phyloP scores from a whole-genome alignment of 2,329 filamentous ascomycete genomes.

The Nemania serpens region DNA sequence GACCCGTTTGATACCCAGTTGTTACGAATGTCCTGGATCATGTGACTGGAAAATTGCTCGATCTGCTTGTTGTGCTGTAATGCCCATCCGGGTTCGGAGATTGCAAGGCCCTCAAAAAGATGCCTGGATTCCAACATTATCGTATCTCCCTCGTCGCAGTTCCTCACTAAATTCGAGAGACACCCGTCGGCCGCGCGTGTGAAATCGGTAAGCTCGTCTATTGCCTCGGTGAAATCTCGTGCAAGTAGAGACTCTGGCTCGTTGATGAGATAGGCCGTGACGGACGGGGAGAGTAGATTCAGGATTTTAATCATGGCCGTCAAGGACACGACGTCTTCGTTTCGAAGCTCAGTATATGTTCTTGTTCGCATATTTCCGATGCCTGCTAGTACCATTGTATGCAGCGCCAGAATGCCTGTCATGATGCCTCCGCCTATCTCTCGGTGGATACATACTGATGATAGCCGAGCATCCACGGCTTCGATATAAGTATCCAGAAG shows the following conservation, averaged over 20 bases:
- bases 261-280: constrained; percentile 37
- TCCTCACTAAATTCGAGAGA: constrained; percentile 27
- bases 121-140: constrained; percentile 25
- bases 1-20: constrained; percentile 48
- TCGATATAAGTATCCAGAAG: constrained; percentile 56
- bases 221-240: constrained; percentile 23
- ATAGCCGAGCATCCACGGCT: constrained; percentile 48
- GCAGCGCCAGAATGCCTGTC: constrained; percentile 40
- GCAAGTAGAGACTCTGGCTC: constrained; percentile 28
- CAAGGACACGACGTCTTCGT: constrained; percentile 35
- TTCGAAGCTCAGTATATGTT: constrained; percentile 26
- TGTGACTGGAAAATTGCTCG: constrained; percentile 48
- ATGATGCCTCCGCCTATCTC: constrained; percentile 45
- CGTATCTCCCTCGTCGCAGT: background rate
- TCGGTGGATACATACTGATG: constrained; percentile 42
- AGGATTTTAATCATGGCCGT: constrained; percentile 32
- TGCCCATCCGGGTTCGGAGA: constrained; percentile 3
- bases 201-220: constrained; percentile 35
- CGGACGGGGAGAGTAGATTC: constrained; percentile 39
- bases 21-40: constrained; percentile 50
- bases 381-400: constrained; percentile 41
- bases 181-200: constrained; percentile 32
- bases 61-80: constrained; percentile 40
- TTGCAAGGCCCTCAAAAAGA: constrained; percentile 34
- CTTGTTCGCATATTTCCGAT: constrained; percentile 35